Conservation (phyloP, 78 protist genomes). For the Tieghemostelium lacteum region DNA sequence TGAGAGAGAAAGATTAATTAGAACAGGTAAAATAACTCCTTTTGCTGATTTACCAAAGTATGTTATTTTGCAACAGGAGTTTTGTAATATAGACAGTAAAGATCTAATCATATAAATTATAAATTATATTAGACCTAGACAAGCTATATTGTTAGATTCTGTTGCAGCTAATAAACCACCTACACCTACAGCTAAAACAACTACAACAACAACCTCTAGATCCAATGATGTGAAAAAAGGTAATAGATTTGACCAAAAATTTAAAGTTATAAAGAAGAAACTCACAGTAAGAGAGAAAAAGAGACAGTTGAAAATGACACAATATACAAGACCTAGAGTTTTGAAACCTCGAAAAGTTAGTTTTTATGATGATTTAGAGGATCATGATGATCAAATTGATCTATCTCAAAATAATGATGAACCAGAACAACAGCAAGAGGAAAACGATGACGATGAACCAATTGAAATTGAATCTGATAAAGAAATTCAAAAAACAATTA, state of each 20-base stretch:
- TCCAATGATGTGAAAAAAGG: neutral
- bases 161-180: neutral
- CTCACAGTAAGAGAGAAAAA: constrained; percentile 14
- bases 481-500: constrained; percentile 5
- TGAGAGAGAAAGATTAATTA: constrained; percentile 37
- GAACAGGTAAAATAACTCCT: constrained; percentile 72
- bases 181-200: neutral
- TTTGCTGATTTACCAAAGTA: constrained; percentile 22
- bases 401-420: neutral
- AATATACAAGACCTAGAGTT: constrained; percentile 6
- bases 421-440: neutral
- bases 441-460: neutral
- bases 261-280: neutral
- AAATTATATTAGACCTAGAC: neutral
- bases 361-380: constrained; percentile 36
- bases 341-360: neutral
- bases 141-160: constrained; percentile 4
- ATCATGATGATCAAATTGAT: neutral
- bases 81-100: neutral
- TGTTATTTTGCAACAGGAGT: neutral
- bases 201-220: neutral
- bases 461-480: neutral
- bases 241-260: neutral
- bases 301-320: constrained; percentile 9
- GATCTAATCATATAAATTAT: neutral